phyloP scores from a whole-genome alignment of 2,329 filamentous ascomycete species.

The Aureobasidium subglaciale region DNA sequence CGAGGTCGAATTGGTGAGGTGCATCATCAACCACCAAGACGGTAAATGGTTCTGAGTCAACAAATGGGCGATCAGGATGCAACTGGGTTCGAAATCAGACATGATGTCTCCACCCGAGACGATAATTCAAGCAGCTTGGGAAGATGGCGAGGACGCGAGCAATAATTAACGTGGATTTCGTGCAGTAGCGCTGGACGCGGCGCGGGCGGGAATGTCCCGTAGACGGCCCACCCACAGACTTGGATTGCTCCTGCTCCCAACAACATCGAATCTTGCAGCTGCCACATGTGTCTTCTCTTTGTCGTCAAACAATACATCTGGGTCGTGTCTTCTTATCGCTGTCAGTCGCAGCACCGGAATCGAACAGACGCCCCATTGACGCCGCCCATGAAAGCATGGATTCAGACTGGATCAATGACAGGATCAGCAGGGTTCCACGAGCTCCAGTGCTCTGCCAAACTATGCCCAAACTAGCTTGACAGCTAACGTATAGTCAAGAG shows the following conservation, averaged over 20 bases:
- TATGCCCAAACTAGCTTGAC: conserved; percentile 12
- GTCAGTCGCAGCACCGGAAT: neutral
- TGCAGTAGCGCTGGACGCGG: conserved; percentile 1
- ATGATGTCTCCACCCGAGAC: conserved; percentile 1
- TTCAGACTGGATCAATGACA: conserved; percentile 11
- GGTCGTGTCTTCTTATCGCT: neutral
- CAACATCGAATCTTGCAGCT: conserved; percentile 11
- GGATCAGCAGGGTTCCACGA: conserved; percentile 2
- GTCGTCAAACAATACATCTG: neutral
- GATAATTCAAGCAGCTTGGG: neutral
- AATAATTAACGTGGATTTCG: conserved; percentile 3
- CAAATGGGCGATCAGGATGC: neutral
- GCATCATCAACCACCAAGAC: neutral
- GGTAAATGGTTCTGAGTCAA: neutral
- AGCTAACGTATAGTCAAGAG: conserved; percentile 6
- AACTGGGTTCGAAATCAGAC: neutral
- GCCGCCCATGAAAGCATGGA: conserved; percentile 2
- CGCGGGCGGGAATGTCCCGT: conserved; percentile 4
- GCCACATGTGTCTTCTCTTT: neutral
- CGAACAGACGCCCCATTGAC: neutral
- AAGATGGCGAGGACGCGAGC: neutral
- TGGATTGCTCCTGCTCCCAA: conserved; percentile 1
- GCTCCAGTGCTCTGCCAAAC: neutral
- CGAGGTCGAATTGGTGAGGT: neutral
- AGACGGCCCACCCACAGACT: neutral